Evolutionary conservation across 2,329 filamentous ascomycete genomes (phyloP).

Genomic region (Talaromyces sp.): DNA sequence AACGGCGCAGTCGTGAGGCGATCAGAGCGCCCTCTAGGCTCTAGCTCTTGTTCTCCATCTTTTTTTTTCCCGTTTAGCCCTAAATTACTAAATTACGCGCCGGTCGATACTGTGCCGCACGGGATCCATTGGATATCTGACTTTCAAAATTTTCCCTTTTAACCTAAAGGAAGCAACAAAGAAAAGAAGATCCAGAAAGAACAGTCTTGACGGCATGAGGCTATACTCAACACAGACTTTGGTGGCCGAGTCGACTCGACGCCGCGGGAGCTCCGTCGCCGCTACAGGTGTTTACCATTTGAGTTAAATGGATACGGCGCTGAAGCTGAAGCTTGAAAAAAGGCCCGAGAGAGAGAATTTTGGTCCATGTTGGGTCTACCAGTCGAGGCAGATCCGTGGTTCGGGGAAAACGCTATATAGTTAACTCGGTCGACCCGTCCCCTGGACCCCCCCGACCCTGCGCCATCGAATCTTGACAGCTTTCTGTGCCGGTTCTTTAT

Average conservation of each 20-base stretch:
- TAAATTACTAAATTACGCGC: neutral
- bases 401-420: neutral
- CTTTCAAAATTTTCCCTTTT: neutral
- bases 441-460: neutral
- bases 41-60: neutral
- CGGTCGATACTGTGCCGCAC: neutral
- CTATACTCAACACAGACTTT: neutral
- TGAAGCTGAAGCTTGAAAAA: neutral
- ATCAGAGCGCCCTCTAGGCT: neutral
- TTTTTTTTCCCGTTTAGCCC: neutral
- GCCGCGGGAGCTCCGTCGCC: neutral
- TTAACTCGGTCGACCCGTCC: neutral
- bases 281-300: neutral
- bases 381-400: neutral
- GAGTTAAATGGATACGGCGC: neutral
- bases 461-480: conserved; percentile 1
- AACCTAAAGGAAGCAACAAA: neutral
- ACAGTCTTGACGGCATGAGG: neutral
- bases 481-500: neutral
- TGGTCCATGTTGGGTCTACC: neutral
- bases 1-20: neutral
- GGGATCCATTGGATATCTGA: neutral
- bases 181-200: neutral
- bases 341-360: neutral
- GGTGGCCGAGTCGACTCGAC: neutral